Conservation (phyloP, 495 filamentous ascomycete species). For the Cercophora newfieldiana region DNA sequence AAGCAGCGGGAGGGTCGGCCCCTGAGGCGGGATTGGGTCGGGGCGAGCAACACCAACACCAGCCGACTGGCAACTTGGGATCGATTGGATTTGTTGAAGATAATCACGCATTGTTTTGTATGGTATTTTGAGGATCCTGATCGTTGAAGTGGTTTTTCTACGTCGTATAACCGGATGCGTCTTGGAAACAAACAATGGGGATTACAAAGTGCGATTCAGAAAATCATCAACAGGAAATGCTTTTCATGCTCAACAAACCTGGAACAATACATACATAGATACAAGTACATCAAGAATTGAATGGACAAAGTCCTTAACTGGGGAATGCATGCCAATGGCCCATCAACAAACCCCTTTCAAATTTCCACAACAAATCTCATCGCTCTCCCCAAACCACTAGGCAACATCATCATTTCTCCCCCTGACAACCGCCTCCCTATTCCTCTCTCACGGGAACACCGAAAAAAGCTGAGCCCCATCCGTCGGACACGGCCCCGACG, state of each 20-base stretch:
- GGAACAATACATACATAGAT: not conserved
- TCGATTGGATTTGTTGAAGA: too few species aligned
- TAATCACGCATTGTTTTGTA: too few species aligned
- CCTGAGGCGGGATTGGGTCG: too few species aligned
- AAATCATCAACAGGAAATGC: not conserved
- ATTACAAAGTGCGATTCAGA: not conserved
- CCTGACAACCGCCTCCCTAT: not conserved
- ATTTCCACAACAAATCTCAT: not conserved
- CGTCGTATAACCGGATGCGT: too few species aligned
- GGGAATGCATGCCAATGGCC: not conserved
- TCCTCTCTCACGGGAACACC: conserved; percentile 34
- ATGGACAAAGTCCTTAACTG: not conserved
- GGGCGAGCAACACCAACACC: too few species aligned
- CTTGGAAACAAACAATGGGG: not conserved
- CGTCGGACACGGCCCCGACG: conserved; percentile 42
- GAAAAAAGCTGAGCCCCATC: conserved; percentile 48
- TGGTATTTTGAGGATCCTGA: too few species aligned
- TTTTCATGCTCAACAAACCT: not conserved
- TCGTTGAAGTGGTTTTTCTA: too few species aligned
- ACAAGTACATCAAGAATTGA: not conserved
- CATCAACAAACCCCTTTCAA: not conserved
- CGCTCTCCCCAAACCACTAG: too few species aligned
- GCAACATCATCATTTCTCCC: not conserved
- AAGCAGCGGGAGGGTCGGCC: conserved; percentile 1
- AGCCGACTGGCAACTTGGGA: too few species aligned